Evolutionary conservation across 768 basidiomycete species (phyloP), one percentile per base, ranked within the genome.

Genomic region (Tulasnella sp.): DNA sequence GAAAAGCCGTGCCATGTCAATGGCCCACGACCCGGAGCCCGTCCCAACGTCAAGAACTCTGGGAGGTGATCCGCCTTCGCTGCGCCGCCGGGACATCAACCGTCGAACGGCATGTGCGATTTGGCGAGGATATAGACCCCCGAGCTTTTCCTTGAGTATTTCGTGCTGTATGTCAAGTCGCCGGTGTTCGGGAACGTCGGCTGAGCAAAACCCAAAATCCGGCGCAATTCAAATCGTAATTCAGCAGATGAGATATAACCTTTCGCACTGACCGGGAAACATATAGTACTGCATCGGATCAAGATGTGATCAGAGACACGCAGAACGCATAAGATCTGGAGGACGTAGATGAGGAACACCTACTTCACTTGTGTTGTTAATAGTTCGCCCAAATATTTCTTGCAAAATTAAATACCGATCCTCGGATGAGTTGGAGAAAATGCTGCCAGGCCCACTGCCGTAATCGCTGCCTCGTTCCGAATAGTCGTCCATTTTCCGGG

Each of bases 81-180:
- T 79, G 19, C 71, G 78, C n/a, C 81, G 80, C 4, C 81, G 81
- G 11, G 80, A 79, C 11, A 83, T 77, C 9, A 82, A 81, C 75
- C 79, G 76, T 52, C 79, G 80, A 58, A 83, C 82, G 3, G 19
- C 54, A 67, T n/a, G 31, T n/a, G 81, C 76, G n/a, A 79, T 79
- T 31, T 77, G 70, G 1, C 82, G 81, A 25, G 82, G 80, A 70
- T 80, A 83, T 25, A 83, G 77, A 34, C 79, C 79, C 31, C 81
- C 81, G 12, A 82, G 78, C 31, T 75, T 80, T 4, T 81, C 76
- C 0, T 81, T 82, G 71, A 81, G 80, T 14, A 82, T 76, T 36
- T 81, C 80, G 73, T 82, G 82, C 71, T 83, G 83, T 19, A 82
- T 71, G 72, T 83, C 82, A 4, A 83, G 77, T 2, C 83, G 81